Conservation (phyloP, 257 asterid species). For the Jaltomata sinuosa region DNA sequence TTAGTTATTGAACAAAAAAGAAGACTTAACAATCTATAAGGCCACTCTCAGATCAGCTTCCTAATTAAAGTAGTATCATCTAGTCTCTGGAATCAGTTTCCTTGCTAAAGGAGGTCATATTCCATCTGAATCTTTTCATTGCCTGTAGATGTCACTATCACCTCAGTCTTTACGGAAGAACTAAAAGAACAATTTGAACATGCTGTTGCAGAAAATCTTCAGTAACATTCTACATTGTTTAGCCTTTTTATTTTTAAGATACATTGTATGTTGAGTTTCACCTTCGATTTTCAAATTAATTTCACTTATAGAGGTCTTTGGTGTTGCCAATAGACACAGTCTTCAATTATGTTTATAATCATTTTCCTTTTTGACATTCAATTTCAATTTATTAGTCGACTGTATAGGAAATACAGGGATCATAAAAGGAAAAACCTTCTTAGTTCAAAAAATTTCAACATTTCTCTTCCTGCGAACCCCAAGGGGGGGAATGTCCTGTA, state of each 20-base stretch:
- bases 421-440: neutral
- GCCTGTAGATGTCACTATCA: neutral
- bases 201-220: neutral
- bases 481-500: neutral
- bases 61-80: neutral
- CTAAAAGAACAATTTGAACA: neutral
- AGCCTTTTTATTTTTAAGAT: neutral
- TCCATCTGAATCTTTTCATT: neutral
- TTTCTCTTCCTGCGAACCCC: neutral
- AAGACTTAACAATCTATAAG: neutral
- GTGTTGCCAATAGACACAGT: neutral
- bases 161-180: neutral
- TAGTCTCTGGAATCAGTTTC: neutral
- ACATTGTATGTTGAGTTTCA: neutral
- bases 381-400: neutral
- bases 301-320: neutral
- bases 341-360: neutral
- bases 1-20: neutral
- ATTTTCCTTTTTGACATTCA: neutral
- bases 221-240: neutral
- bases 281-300: neutral
- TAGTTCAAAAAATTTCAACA: neutral
- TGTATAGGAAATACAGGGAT: neutral
- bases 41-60: neutral
- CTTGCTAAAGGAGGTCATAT: neutral